Base-by-base conservation (phyloP, 495 filamentous ascomycete species). In the Glonium stellatum region DNA sequence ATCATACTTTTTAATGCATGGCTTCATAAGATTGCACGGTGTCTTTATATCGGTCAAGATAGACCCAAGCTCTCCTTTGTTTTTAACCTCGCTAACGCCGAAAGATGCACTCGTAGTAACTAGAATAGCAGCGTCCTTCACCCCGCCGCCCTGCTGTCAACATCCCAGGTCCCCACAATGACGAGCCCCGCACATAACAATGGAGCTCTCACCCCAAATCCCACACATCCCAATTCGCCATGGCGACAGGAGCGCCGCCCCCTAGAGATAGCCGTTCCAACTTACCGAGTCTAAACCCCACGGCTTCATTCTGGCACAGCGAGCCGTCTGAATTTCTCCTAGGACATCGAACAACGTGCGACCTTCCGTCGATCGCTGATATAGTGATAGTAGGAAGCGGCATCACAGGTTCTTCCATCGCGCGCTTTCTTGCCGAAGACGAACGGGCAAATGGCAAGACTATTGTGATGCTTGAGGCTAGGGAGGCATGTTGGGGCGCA, bases 401-500 rank as follows among this genome's bases (percentile, higher is more conserved):
- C 0, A 87, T 91, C 27, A 86, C 87, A 0, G 88, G 87, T 0
- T 74, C 80, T 4, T 84, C 82, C 21, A 84, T 84, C 1, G 87
- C 88, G 1, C 74, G 80, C 15, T 85, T 83, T 37, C 71, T 95
- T 5, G 66, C 78, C 42, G 72, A 80, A 61, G 70, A 75, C 56
- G 70, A 69, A 51, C 57, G 69, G 61, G 61, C 64, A 54, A 67
- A 70, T 62, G 66, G 59, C 1, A 61, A 72, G 53, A 78, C 72
- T 9, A 70, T 91, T 0, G 77, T 90, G 0, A 84, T 93, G 78
- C 75, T 95, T 1, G 90, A 95, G 71, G 88, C 89, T 5, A 78
- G 89, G 52, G 84, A 88, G 71, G 82, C 84, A 9, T 91, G 87
- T 68, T 89, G 79, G 75, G 90, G 90, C 15, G 90, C 89, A 18